phyloP scores from a whole-genome alignment of 169 alveolate species.

The Eimeria necatrix region DNA sequence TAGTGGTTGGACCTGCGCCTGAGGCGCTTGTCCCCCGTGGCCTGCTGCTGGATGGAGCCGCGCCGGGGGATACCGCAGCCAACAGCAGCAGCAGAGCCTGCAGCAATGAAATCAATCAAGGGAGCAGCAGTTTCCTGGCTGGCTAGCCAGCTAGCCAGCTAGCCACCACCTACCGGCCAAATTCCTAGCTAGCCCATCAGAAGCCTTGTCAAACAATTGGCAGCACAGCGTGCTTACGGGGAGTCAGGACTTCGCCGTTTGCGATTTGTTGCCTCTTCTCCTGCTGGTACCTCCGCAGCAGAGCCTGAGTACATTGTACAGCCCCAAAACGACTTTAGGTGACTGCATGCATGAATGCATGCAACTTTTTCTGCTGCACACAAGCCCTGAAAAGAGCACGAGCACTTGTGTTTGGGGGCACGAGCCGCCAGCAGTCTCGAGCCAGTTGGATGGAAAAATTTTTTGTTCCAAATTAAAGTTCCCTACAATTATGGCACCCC shows the following conservation, averaged over 20 bases:
- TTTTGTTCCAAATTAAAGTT: too few species aligned
- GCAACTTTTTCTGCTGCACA: neutral
- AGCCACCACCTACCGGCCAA: neutral
- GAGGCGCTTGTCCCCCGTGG: neutral
- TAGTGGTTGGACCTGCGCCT: neutral
- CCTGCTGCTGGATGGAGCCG: neutral
- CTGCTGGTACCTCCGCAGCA: slow-evolving; percentile 20
- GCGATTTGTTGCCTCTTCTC: slow-evolving; percentile 40
- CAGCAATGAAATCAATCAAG: neutral
- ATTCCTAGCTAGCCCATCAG: neutral
- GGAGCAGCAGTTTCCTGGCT: neutral
- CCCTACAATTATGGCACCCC: too few species aligned
- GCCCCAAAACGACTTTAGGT: neutral
- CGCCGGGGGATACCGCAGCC: neutral
- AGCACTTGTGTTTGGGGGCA: too few species aligned
- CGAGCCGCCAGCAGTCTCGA: too few species aligned
- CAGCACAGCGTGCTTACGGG: slow-evolving; percentile 1
- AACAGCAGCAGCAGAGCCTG: slow-evolving; percentile 14
- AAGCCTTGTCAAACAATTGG: neutral
- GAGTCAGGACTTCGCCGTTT: neutral
- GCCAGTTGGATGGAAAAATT: too few species aligned
- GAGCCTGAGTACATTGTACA: neutral
- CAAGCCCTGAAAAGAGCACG: too few species aligned
- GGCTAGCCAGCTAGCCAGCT: slow-evolving; percentile 6
- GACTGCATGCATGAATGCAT: neutral